Evolutionary conservation across 768 basidiomycete species (phyloP).

Genomic region (Pleurotus pulmonarius): DNA sequence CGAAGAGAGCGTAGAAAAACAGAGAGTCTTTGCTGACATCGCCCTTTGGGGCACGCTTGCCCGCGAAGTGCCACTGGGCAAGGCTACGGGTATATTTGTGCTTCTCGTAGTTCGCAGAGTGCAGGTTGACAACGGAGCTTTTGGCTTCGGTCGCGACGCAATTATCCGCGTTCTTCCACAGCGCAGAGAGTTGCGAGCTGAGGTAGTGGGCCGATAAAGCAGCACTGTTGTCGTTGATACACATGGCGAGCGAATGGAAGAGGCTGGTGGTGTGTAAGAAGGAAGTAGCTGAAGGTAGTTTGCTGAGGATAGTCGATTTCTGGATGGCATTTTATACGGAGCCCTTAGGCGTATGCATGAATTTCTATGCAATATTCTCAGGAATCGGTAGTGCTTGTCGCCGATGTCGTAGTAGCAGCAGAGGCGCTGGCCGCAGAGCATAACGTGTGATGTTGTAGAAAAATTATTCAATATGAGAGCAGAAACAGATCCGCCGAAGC

Average conservation of each 20-base stretch:
- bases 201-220: constrained; percentile 9
- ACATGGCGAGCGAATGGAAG: neutral
- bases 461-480: no score
- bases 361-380: no score
- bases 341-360: no score
- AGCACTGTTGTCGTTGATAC: constrained; percentile 7
- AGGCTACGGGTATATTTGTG: constrained; percentile 11
- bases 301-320: no score
- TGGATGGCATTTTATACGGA: no score
- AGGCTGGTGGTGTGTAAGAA: no score
- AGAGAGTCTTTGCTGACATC: constrained; percentile 10
- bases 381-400: no score
- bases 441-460: no score
- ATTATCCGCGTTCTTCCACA: constrained; percentile 12
- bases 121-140: neutral
- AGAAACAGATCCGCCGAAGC: no score
- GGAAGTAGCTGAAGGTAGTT: no score
- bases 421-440: no score
- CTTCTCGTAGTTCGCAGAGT: neutral
- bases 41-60: constrained; percentile 9
- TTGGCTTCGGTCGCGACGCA: constrained; percentile 11
- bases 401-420: no score
- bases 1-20: constrained; percentile 15
- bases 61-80: constrained; percentile 10
- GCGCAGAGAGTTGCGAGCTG: constrained; percentile 11